A percentile compares a stretch with the other conserved stretches of the same genome.
Evolutionary conservation across 1,139 yeast genomes (phyloP).

Genomic region (Blastobotrys proliferans): DNA sequence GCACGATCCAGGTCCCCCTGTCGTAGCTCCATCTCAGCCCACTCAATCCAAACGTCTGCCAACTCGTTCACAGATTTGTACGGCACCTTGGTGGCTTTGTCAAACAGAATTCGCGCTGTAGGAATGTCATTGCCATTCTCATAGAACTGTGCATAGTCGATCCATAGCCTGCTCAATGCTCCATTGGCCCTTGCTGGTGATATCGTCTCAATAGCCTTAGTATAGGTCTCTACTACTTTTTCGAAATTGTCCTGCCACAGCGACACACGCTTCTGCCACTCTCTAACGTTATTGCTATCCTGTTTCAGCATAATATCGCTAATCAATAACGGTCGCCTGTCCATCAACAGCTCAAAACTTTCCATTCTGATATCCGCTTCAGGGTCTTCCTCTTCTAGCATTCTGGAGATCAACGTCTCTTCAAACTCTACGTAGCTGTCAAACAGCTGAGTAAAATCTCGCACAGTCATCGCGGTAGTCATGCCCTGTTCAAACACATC

Average conservation of each 20-base stretch:
- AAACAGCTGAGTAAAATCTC: slow-evolving; percentile 62
- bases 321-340: slow-evolving; percentile 51
- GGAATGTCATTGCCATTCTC: slow-evolving; percentile 40
- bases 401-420: slow-evolving; percentile 44
- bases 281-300: slow-evolving; percentile 55
- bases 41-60: slow-evolving; percentile 61
- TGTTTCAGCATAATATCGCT: slow-evolving; percentile 66
- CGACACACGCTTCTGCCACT: slow-evolving; percentile 63
- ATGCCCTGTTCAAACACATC: slow-evolving; percentile 48
- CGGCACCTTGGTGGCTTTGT: slow-evolving; percentile 69
- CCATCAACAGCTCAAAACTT: slow-evolving; percentile 53
- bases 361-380: slow-evolving; percentile 45
- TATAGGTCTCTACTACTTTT: slow-evolving; percentile 53
- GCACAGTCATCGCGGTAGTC: slow-evolving; percentile 45
- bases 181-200: slow-evolving; percentile 55
- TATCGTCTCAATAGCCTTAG: slow-evolving; percentile 62
- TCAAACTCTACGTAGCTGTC: slow-evolving; percentile 63
- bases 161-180: slow-evolving; percentile 53
- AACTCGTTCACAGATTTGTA: slow-evolving; percentile 60
- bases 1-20: slow-evolving; percentile 52
- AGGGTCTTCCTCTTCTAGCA: slow-evolving; percentile 32
- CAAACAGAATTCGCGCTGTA: slow-evolving; percentile 60
- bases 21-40: slow-evolving; percentile 67
- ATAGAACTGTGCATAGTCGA: slow-evolving; percentile 62
- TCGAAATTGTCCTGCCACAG: slow-evolving; percentile 40